These are phyloP conservation scores for Tulasnella sp. DNA, from an alignment of 768 basidiomycete species.

Conservation along the genomic window DNA sequence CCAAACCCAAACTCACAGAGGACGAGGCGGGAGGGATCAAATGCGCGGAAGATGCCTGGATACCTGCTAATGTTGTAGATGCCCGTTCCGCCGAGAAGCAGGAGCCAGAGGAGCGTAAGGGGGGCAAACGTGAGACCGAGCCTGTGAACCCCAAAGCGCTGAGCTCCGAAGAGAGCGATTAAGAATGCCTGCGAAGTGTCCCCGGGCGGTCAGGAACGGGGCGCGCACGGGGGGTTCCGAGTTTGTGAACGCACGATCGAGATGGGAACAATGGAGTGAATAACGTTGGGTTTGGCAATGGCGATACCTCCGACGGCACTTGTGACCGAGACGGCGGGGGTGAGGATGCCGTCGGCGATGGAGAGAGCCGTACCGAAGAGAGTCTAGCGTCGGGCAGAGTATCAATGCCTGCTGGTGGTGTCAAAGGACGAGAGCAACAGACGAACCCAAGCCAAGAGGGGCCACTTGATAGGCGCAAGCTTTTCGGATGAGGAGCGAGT, in stretches of 20 bases:
- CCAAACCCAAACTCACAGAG: slow-evolving; percentile 51
- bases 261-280: slow-evolving; percentile 56
- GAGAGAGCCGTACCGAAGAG: slow-evolving; percentile 68
- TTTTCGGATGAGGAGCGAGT: slow-evolving; percentile 41
- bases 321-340: slow-evolving; percentile 69
- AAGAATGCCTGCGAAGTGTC: slow-evolving; percentile 52
- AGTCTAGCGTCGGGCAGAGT: slow-evolving; percentile 45
- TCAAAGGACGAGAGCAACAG: background rate
- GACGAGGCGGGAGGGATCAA: slow-evolving; percentile 65
- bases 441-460: slow-evolving; percentile 60
- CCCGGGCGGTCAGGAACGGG: background rate
- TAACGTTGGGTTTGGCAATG: slow-evolving; percentile 58
- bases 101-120: slow-evolving; percentile 61
- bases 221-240: background rate
- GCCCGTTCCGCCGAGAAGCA: slow-evolving; percentile 56
- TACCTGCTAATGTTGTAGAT: slow-evolving; percentile 59
- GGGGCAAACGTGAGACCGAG: slow-evolving; percentile 61
- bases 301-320: slow-evolving; percentile 71
- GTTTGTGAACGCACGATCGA: slow-evolving; percentile 54
- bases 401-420: background rate
- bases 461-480: slow-evolving; percentile 47
- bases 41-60: slow-evolving; percentile 66
- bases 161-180: slow-evolving; percentile 59
- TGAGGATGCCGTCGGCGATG: slow-evolving; percentile 69
- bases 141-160: slow-evolving; percentile 62